Evolutionary conservation across 2,329 filamentous ascomycete species (phyloP).

Genomic region (Alternaria dauci): DNA sequence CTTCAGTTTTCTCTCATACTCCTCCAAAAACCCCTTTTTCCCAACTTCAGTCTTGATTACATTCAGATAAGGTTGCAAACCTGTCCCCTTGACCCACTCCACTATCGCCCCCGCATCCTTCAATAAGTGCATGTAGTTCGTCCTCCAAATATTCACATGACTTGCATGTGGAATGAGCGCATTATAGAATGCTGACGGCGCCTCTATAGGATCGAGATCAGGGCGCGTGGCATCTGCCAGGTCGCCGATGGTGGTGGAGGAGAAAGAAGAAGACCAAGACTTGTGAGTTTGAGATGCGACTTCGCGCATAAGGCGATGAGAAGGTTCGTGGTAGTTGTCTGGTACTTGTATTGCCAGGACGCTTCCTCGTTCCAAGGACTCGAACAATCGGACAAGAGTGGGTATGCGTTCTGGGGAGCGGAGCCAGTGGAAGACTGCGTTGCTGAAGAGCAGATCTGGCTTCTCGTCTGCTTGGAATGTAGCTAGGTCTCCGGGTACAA

Average conservation of each 20-base stretch:
- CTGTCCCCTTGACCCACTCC: conserved; percentile 68
- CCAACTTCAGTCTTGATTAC: conserved; percentile 52
- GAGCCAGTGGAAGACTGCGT: conserved; percentile 69
- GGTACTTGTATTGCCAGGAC: conserved; percentile 65
- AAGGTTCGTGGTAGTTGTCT: conserved; percentile 60
- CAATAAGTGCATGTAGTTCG: conserved; percentile 63
- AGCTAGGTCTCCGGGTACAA: conserved; percentile 57
- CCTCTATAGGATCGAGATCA: conserved; percentile 60
- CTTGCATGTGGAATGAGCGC: conserved; percentile 51
- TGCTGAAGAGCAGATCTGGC: conserved; percentile 60
- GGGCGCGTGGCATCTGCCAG: conserved; percentile 29
- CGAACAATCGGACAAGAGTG: conserved; percentile 57
- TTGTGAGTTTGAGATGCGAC: conserved; percentile 43
- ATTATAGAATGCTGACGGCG: conserved; percentile 59
- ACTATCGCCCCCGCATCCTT: conserved; percentile 61
- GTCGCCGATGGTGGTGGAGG: conserved; percentile 27
- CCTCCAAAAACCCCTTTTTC: conserved; percentile 55
- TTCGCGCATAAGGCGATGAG: conserved; percentile 61
- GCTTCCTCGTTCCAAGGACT: conserved; percentile 53
- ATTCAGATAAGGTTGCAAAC: conserved; percentile 64
- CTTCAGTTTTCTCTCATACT: conserved; percentile 58
- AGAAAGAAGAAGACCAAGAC: conserved; percentile 52
- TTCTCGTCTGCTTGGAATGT: conserved; percentile 48
- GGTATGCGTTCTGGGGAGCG: conserved; percentile 54
- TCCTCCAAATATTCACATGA: conserved; percentile 64